These are phyloP conservation scores for Saturnispora serradocipensis DNA, from an alignment of 805 yeast genomes.

Conservation along the genomic window DNA sequence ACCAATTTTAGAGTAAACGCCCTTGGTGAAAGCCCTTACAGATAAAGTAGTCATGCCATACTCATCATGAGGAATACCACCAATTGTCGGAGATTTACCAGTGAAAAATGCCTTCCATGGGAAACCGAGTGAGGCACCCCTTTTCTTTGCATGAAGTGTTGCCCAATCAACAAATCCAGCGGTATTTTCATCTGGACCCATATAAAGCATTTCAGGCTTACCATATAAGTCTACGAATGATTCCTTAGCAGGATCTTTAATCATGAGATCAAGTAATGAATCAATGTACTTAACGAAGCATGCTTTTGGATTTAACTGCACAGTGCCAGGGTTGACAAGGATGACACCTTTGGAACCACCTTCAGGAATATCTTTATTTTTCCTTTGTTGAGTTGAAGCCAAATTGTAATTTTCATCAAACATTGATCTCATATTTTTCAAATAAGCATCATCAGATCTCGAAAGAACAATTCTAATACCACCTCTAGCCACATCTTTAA, in stretches of 20 bases:
- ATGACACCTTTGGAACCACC: conserved; percentile 99
- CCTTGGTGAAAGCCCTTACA: conserved; percentile 84
- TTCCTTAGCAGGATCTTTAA: conserved; percentile 68
- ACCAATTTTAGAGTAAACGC: conserved; percentile 70
- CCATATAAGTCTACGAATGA: conserved; percentile 76
- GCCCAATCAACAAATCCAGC: conserved; percentile 97
- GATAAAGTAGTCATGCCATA: conserved; percentile 97
- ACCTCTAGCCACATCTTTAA: conserved; percentile 96
- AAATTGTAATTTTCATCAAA: conserved; percentile 95
- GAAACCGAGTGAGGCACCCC: conserved; percentile 80
- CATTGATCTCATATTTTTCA: conserved; percentile 74
- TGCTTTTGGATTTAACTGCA: conserved; percentile 71
- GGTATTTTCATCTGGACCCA: conserved; percentile 99
- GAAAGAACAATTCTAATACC: conserved; percentile 94
- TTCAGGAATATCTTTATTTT: conserved; percentile 97
- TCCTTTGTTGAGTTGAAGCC: conserved; percentile 92
- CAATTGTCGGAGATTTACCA: conserved; percentile 83
- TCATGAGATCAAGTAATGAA: conserved; percentile 75
- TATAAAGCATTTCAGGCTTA: conserved; percentile 81
- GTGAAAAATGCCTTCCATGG: conserved; percentile 95
- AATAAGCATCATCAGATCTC: conserved; percentile 75
- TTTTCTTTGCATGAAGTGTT: conserved; percentile 77
- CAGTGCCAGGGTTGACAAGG: conserved; percentile 58
- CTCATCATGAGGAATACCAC: conserved; percentile 97
- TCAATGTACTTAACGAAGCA: conserved; percentile 92